These are phyloP conservation scores for Lipomyces yamadae DNA, from an alignment of 805 yeast genomes.

Conservation along the genomic window DNA sequence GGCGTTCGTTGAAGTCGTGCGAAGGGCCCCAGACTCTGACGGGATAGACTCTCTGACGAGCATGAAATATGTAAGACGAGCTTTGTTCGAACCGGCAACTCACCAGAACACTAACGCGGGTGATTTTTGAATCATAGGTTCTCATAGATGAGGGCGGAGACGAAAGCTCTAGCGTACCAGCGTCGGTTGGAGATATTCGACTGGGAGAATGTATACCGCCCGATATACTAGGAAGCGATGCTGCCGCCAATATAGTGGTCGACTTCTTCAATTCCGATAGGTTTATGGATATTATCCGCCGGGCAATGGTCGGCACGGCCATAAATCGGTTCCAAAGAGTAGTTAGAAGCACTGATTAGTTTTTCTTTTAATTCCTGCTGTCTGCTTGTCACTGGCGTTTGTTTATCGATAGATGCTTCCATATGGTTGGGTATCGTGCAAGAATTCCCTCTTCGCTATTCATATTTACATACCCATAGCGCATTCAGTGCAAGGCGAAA, in stretches of 20 bases:
- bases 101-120: too few relatives aligned
- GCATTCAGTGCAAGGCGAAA: too few relatives aligned
- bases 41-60: neutral
- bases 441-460: too few relatives aligned
- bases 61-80: neutral
- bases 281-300: neutral
- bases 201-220: neutral
- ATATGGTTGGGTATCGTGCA: too few relatives aligned
- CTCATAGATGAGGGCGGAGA: neutral
- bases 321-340: neutral
- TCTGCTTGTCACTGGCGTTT: too few relatives aligned
- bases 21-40: neutral
- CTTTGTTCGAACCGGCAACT: neutral
- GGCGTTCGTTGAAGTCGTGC: neutral
- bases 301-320: neutral
- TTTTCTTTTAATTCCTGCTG: too few relatives aligned
- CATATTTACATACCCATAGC: too few relatives aligned
- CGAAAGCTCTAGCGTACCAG: neutral
- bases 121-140: neutral
- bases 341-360: neutral
- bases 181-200: neutral
- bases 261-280: neutral
- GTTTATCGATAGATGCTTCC: too few relatives aligned
- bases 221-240: neutral
- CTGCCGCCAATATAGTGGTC: neutral